Conservation (phyloP, 164 flowering plant species). For the Cinnamomum chago region DNA sequence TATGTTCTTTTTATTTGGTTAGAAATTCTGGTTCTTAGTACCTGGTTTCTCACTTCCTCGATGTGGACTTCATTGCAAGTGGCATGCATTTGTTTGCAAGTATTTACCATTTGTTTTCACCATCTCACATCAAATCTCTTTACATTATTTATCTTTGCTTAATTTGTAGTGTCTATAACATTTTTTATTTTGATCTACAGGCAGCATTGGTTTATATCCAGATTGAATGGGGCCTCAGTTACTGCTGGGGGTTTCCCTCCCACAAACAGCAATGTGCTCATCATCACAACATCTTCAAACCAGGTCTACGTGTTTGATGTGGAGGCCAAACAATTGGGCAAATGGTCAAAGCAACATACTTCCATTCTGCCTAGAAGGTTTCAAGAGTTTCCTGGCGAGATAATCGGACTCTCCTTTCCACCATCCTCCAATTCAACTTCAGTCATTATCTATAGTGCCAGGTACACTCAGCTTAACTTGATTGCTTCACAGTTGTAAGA, state of each 20-base stretch:
- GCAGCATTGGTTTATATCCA: conserved; percentile 97
- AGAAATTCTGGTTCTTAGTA: no score
- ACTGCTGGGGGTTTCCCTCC: conserved; percentile 95
- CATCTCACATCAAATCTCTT: not conserved
- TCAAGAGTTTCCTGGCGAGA: conserved; percentile 94
- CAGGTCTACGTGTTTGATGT: conserved; percentile 88
- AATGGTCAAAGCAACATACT: conserved; percentile 71
- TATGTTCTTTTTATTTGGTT: no score
- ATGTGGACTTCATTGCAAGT: no score
- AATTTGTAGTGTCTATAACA: not conserved
- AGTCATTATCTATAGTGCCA: conserved; percentile 79
- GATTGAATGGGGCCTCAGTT: conserved; percentile 89
- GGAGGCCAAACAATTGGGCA: conserved; percentile 77
- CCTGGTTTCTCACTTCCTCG: no score
- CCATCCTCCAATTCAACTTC: conserved; percentile 53
- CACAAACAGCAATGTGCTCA: conserved; percentile 59
- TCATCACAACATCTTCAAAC: conserved; percentile 77
- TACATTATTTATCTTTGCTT: not conserved
- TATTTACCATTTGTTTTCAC: no score
- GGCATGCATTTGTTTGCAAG: no score
- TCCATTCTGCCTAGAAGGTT: conserved; percentile 64
- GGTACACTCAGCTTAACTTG: conserved; percentile 35
- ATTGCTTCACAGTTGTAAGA: not conserved
- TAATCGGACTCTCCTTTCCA: conserved; percentile 83
- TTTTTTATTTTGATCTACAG: conserved; percentile 35